Conservation (phyloP, 805 yeast species). For the Barnettozyma siamensis region DNA sequence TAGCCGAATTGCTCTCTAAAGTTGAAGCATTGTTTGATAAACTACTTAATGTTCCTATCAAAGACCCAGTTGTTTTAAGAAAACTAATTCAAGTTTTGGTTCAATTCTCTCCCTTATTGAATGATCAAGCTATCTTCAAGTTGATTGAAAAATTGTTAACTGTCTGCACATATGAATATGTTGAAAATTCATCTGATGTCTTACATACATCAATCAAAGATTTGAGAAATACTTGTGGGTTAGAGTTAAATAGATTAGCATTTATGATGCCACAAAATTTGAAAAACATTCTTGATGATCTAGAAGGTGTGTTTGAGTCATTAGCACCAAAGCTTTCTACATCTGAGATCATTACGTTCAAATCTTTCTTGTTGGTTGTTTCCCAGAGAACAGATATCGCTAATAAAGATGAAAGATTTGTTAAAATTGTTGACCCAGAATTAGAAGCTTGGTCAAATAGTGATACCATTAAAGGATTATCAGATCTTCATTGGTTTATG, state of each 20-base stretch:
- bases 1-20: constrained; percentile 45
- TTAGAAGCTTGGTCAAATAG: constrained; percentile 90
- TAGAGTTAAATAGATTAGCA: constrained; percentile 90
- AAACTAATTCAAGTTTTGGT: constrained; percentile 89
- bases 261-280: constrained; percentile 91
- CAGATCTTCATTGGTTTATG: constrained; percentile 96
- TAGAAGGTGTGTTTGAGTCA: constrained; percentile 73
- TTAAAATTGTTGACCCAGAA: constrained; percentile 90
- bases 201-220: constrained; percentile 78
- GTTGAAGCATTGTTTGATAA: constrained; percentile 70
- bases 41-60: constrained; percentile 65
- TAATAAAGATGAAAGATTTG: constrained; percentile 71
- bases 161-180: constrained; percentile 79
- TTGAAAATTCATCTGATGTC: constrained; percentile 61
- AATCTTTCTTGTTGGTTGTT: constrained; percentile 85
- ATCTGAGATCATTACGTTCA: constrained; percentile 91
- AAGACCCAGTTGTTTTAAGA: constrained; percentile 75
- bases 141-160: constrained; percentile 81
- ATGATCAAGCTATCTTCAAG: constrained; percentile 75
- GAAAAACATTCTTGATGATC: constrained; percentile 70
- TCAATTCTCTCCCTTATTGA: constrained; percentile 85
- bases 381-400: constrained; percentile 78
- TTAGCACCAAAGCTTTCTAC: constrained; percentile 72
- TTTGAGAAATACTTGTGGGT: constrained; percentile 85
- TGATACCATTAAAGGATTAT: constrained; percentile 79